phyloP scores from a whole-genome alignment of 2,329 filamentous ascomycete species.

The Aureobasidium subglaciale region DNA sequence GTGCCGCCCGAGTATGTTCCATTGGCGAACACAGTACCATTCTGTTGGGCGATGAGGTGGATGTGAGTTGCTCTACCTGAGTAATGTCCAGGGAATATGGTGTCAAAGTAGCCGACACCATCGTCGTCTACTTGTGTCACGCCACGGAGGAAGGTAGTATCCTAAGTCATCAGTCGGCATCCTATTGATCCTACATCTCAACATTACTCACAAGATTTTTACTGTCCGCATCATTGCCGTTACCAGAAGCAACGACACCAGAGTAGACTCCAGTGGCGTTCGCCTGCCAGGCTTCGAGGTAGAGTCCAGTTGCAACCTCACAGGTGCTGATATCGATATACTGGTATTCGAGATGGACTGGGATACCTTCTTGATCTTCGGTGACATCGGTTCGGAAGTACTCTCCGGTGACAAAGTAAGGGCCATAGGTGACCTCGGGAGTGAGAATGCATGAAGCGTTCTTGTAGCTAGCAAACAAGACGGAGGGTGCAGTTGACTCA shows the following conservation, averaged over 20 bases:
- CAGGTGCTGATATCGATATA: conserved; percentile 38
- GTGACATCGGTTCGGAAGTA: conserved; percentile 35
- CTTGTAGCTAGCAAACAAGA: conserved; percentile 15
- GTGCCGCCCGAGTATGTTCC: conserved; percentile 45
- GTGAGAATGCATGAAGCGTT: conserved; percentile 25
- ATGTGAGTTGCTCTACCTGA: conserved; percentile 33
- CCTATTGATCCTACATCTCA: too few species aligned
- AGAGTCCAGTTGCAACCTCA: conserved; percentile 32
- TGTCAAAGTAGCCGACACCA: conserved; percentile 37
- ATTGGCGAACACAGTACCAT: conserved; percentile 37
- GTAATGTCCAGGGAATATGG: conserved; percentile 41
- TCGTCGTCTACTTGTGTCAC: conserved; percentile 35
- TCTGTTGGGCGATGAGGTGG: conserved; percentile 33
- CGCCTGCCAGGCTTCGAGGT: conserved; percentile 41
- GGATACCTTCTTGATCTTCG: conserved; percentile 36
- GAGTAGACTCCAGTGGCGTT: conserved; percentile 43
- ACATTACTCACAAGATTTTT: conserved; percentile 22
- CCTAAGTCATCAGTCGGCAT: neutral
- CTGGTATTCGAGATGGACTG: conserved; percentile 38
- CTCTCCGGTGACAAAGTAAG: conserved; percentile 32
- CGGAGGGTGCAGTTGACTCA: conserved; percentile 6
- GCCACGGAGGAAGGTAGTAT: conserved; percentile 36
- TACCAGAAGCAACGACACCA: conserved; percentile 32
- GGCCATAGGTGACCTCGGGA: conserved; percentile 26
- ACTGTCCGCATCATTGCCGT: conserved; percentile 28